Evolutionary conservation across 2,329 filamentous ascomycete species (phyloP), one percentile per base, ranked within the genome.

Genomic region (Ophiocordyceps robertsii): DNA sequence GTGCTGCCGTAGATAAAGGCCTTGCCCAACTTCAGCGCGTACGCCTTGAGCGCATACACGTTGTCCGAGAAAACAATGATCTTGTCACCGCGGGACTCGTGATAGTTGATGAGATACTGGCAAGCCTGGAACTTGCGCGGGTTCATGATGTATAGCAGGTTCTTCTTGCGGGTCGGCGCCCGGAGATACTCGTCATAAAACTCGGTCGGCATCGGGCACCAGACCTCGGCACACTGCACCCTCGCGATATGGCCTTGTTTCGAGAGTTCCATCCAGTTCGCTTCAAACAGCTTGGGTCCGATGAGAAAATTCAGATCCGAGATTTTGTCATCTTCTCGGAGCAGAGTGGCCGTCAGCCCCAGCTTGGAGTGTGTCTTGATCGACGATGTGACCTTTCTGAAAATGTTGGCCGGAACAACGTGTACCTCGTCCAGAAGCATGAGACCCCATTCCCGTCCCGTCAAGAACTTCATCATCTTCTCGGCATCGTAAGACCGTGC

Each of bases 51-150:
- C 0, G 92, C 90, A 56, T 92, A 96, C 35, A 98, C 87, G 51
- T 96, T 95, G 61, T 98, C 92, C 0, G 88, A 95, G 61, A 96
- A 96, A 37, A 98, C 90, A 49, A 96, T 96, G 52, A 96, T 88
- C 64, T 96, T 96, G 67, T 96, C 92, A 29, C 92, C 90, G 46
- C 92, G 77, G 43, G 80, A 81, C 62, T 96, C 90, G 61, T 98
- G 92, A 57, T 94, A 96, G 60, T 96, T 85, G 57, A 98, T 96
- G n/a, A 98, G 72, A 56, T 92, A 96, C 58, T 98, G 90, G 53
- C 88, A 95, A 1, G 90, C 89, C 62, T 96, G 92, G 59, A 95
- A 95, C 62, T 98, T 98, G 51, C 82, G 75, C 1, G 92, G 92
- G 55, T 98, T 98, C 89, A 98, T 96, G 50, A 93, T 93, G 54